Base-by-base conservation (phyloP, 192 early-diverging fungal species). In the Rhizoclosmatium sp. region DNA sequence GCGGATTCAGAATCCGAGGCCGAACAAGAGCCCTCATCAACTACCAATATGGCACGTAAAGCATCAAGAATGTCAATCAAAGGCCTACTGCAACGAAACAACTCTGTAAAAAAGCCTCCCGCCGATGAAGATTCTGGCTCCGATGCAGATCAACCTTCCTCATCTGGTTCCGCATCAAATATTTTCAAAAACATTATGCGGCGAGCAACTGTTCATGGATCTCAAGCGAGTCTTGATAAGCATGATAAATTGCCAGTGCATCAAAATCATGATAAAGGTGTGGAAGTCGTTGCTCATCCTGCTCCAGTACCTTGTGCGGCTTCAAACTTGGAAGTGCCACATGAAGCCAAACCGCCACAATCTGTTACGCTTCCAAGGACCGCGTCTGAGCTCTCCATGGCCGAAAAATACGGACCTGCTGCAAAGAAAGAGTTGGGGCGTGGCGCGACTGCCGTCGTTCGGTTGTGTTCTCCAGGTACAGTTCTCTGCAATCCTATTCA, bases 371-470 rank as follows among this genome's bases (percentile, higher is more conserved):
- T 54, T 7, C 51, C 51, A 12, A 7, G 82, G 10, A 65, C 80
- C 23, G 59, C 61, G 1, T 88, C 86, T 10, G 85, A 87, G 58
- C 64, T 69, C 49, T 86, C 89, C 19, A 76, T 93, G 41, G 56
- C 83, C n/a, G 86, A 94, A 82, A 97, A 95, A 88, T 97, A 97
- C 83, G 95, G 95, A 86, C 91, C 76, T 87, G 91, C 83, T 87
- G 91, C 76, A 87, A 86, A 76, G 51, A 86, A 82, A 51, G 83
- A 87, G 76, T 93, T 99, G 47, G 97, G 96, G 5, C 90, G 89
- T 78, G 97, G 97, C 42, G 96, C 95, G 2, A 96, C 94, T 2
- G 97, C 97, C 0, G 93, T 97, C 2, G 97, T 99, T 54, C 91
- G 94, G 21, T 84, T 99, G 2, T 94, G 86, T 81, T 93, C 84